Base-by-base conservation (phyloP, 176 grass and related monocot species). In the Calamus simplicifolius region DNA sequence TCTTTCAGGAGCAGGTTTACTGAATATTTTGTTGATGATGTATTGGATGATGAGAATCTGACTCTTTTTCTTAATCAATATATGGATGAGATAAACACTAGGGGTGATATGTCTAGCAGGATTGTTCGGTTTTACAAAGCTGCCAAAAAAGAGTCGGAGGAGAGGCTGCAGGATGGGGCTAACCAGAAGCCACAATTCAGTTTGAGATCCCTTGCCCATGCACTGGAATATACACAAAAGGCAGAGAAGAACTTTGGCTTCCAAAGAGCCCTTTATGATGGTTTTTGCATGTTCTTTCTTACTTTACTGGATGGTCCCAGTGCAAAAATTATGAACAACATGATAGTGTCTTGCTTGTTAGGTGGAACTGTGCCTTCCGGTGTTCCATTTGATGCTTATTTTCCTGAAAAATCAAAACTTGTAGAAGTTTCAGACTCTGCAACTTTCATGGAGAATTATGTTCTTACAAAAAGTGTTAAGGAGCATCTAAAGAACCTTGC, bases 201-300 rank as follows among this genome's bases (percentile, higher is more conserved):
- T 76, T 75, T 96, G 71, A 81, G 91, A 67, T 96, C 91, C 73
- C 86, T 96, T 62, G 85, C 91, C 56, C 86, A 80, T 25, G 83
- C 91, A 6, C 30, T 96, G 67, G 80, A 69, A 67, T 96, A 90
- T 75, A 28, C 77, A 58, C 87, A 82, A 75, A 82, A 21, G 0
- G 77, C 77, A 61, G 75, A 74, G 69, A 87, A 71, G 74, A 57
- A 67, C n/a, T 90, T 96, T 84, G 80, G 77, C 57, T 74, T 90
- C 57, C 73, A 67, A 60, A 90, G 85, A 81, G 77, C 91, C 72
- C 80, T 96, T 68, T 89, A 81, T 77, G 91, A 96, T 87, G 91
- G 91, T 6, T 96, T 96, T 77, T 87, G 86, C 68, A 96, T 96
- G 86, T 96, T 96, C 72, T 96, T 96, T 86, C 82, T 90, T 81